These are phyloP conservation scores for Scenedesmus sp. DNA, from an alignment of 163 green algal genomes.

Conservation along the genomic window DNA sequence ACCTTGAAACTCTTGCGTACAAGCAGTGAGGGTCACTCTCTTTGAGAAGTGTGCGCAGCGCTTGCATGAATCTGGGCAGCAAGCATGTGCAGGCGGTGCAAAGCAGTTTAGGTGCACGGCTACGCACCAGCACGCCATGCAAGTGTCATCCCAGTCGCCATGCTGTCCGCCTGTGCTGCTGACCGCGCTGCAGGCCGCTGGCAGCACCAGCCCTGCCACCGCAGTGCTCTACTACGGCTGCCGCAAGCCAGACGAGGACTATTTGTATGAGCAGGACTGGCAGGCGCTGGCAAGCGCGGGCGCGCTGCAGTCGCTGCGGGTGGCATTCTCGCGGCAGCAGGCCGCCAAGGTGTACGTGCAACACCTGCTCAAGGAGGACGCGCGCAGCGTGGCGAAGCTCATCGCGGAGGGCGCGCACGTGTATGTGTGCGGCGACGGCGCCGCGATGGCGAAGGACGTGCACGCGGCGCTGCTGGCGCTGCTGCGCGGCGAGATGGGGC, in stretches of 20 bases:
- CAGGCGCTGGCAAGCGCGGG: constrained; percentile 76
- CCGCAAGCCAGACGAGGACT: constrained; percentile 86
- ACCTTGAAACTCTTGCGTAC: too few species aligned
- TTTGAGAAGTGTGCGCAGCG: too few species aligned
- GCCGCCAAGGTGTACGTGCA: constrained; percentile 78
- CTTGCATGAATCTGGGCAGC: too few species aligned
- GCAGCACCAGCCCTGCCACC: background rate
- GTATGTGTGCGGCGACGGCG: constrained; percentile 92
- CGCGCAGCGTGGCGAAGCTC: constrained; percentile 65
- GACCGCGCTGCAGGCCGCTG: background rate
- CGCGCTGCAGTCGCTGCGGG: constrained; percentile 79
- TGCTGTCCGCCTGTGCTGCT: background rate
- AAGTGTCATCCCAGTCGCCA: too few species aligned
- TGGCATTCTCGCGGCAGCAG: constrained; percentile 89
- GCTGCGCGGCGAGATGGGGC: constrained; percentile 61
- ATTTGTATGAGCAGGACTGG: constrained; percentile 88
- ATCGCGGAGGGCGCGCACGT: constrained; percentile 75
- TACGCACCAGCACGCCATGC: too few species aligned
- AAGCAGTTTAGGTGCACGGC: too few species aligned
- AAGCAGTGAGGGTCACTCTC: too few species aligned
- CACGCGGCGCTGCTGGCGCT: constrained; percentile 78
- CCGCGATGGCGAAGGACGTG: constrained; percentile 88
- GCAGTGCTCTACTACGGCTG: constrained; percentile 96
- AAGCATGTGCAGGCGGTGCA: too few species aligned
- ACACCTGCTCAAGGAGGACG: constrained; percentile 74